Conservation (phyloP, 2,329 filamentous ascomycete species). For the Colletotrichum kahawae region DNA sequence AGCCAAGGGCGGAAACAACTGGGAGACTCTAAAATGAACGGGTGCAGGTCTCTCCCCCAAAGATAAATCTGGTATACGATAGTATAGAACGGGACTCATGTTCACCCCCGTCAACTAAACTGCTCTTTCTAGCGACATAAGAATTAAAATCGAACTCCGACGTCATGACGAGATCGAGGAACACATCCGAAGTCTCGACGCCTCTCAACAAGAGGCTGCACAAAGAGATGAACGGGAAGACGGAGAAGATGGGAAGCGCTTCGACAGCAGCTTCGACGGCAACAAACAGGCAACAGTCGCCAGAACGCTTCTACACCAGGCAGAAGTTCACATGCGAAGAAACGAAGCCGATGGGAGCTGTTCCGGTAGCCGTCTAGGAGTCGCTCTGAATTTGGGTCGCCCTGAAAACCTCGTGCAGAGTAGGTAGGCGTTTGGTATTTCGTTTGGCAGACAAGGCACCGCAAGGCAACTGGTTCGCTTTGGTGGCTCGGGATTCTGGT, state of each 20-base stretch:
- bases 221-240: neutral
- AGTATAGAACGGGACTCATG: no score
- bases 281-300: no score
- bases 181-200: no score
- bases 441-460: neutral
- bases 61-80: no score
- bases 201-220: neutral
- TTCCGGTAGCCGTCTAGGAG: neutral
- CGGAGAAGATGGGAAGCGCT: neutral
- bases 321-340: neutral
- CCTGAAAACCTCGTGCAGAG: neutral
- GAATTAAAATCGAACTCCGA: neutral
- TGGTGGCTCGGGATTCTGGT: neutral
- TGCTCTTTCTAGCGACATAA: neutral
- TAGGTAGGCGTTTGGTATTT: neutral
- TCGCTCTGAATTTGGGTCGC: neutral
- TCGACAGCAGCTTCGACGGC: no score
- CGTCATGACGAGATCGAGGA: neutral
- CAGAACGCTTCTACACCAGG: neutral
- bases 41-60: no score
- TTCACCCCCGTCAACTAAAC: neutral
- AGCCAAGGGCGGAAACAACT: no score
- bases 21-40: no score
- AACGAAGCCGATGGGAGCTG: neutral
- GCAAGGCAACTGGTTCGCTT: neutral